Conservation (phyloP, 1,139 yeast species). For the Debaryomyces nepalensis region DNA sequence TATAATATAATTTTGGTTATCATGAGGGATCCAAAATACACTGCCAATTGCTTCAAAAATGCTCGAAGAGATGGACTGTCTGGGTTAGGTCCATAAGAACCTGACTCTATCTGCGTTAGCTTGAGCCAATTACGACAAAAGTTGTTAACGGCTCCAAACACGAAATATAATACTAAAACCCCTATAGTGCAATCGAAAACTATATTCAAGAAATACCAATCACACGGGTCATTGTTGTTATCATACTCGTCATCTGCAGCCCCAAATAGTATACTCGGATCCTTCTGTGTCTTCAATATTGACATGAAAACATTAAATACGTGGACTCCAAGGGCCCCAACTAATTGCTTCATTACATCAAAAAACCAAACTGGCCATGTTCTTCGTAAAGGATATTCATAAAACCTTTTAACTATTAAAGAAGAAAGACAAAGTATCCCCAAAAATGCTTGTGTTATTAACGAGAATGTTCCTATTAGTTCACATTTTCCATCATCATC, state of each 20-base stretch:
- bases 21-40: constrained; percentile 69
- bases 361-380: constrained; percentile 89
- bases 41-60: constrained; percentile 71
- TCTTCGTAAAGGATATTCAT: constrained; percentile 78
- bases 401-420: constrained; percentile 71
- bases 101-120: constrained; percentile 68
- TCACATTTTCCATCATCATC: constrained; percentile 52
- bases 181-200: constrained; percentile 95
- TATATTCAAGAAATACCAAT: constrained; percentile 89
- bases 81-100: constrained; percentile 70
- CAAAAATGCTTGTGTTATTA: constrained; percentile 64
- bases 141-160: constrained; percentile 50
- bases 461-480: constrained; percentile 71
- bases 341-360: constrained; percentile 87
- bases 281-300: constrained; percentile 47
- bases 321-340: constrained; percentile 87
- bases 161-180: constrained; percentile 73
- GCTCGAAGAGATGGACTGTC: constrained; percentile 66
- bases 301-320: constrained; percentile 76
- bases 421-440: constrained; percentile 80
- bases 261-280: neutral
- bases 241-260: constrained; percentile 12
- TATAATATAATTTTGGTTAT: constrained; percentile 61
- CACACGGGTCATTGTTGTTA: constrained; percentile 60
- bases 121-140: constrained; percentile 41